Base-by-base conservation (phyloP, 1,284 basidiomycete species). In the Ganoderma lingzhi region DNA sequence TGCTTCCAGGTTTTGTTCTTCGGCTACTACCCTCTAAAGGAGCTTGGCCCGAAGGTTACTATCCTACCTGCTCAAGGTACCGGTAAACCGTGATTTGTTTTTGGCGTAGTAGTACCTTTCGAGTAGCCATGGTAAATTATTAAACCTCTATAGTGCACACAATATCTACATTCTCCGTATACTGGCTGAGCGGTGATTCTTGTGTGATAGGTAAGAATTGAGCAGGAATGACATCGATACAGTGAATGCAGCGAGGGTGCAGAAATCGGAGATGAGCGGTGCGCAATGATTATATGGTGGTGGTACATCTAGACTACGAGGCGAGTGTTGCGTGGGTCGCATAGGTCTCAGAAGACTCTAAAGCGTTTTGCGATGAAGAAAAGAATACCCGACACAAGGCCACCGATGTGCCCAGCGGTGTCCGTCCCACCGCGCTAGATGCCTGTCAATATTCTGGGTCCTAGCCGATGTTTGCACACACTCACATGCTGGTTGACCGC, bases 1-100 rank as follows among this genome's bases (percentile, higher is more conserved):
- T 87, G 91, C 14, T 94, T 97, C 86, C 95, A 96, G 79, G 82
- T 95, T 28, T 80, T 96, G 42, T 97, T 97, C 84, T 97, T 97
- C 84, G 92, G 88, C 78, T 95, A 93, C 80, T 94, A 94, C 70
- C 85, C 90, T 48, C 79, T 89, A 6, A 81, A 83, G 3, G 85
- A 88, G 69, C 85, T 90, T 62, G 90, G 88, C 6, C 74, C 76
- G 10, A 69, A 74, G 41, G 83, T 83, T 69, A 81, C 82, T 8
- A 74, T 81, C 14, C 70, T 71, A n/a, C 67, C 64, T 19, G 53
- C 65, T 10, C 53, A 23, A 28, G 30, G n/a, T 9, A 23, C 45
- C 45, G 45, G 45, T 17, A 37, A 30, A 41, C 35, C 41, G 32
- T 59, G 19, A 28, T 45, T 14, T 9, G 6, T 28, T 28, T 48